phyloP scores from a whole-genome alignment of 2,329 filamentous ascomycete species.

The Drechslerella dactyloides region DNA sequence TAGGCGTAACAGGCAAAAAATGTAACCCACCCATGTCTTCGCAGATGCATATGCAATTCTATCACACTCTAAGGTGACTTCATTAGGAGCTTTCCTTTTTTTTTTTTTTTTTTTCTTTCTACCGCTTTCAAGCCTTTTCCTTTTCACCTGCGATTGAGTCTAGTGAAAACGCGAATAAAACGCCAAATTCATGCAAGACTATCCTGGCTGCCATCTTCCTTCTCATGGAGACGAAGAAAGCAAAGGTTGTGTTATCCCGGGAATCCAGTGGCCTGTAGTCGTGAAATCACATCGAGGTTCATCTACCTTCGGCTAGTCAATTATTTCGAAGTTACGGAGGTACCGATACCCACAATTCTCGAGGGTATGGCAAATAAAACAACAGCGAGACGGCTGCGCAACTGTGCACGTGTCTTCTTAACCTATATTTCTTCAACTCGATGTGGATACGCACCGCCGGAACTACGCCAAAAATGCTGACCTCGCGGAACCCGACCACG shows the following conservation, averaged over 20 bases:
- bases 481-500: slow-evolving; percentile 3
- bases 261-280: too few relatives aligned
- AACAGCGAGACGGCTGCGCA: neutral
- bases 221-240: neutral
- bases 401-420: neutral
- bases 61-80: too few relatives aligned
- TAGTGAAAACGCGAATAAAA: too few relatives aligned
- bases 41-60: too few relatives aligned
- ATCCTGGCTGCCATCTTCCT: too few relatives aligned
- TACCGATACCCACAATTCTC: neutral
- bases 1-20: too few relatives aligned
- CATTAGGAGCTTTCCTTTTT: too few relatives aligned
- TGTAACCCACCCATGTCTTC: too few relatives aligned
- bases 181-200: too few relatives aligned
- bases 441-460: neutral
- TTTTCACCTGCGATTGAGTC: too few relatives aligned
- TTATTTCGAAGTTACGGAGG: neutral
- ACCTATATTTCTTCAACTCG: neutral
- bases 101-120: too few relatives aligned
- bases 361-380: neutral
- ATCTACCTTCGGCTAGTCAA: neutral
- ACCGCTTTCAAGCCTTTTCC: too few relatives aligned
- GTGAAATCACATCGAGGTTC: neutral
- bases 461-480: neutral
- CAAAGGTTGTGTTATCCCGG: neutral